phyloP scores from a whole-genome alignment of 345 rosid genomes.

The Excoecaria agallocha region DNA sequence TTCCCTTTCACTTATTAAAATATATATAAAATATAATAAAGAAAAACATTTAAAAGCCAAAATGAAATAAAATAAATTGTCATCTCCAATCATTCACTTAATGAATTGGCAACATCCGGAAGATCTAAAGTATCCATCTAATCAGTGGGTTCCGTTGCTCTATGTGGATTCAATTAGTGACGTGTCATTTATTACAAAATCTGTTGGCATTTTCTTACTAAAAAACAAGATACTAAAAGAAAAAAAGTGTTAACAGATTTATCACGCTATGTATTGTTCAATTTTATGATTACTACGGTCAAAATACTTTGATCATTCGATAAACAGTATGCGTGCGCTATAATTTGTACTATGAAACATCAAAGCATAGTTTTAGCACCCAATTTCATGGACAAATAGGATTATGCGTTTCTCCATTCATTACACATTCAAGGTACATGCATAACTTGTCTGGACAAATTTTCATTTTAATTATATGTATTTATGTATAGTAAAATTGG shows the following conservation, averaged over 20 bases:
- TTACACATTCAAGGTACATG: neutral
- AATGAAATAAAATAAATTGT: neutral
- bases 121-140: slow-evolving; percentile 31
- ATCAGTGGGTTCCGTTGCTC: slow-evolving; percentile 27
- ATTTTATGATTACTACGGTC: neutral
- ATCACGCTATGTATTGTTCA: no score
- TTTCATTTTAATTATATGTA: neutral
- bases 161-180: slow-evolving; percentile 14
- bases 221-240: no score
- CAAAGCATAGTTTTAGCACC: slow-evolving; percentile 1
- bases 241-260: no score
- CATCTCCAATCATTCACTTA: slow-evolving; percentile 49
- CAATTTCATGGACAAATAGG: slow-evolving; percentile 23
- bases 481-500: neutral
- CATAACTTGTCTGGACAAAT: neutral
- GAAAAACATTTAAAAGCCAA: neutral
- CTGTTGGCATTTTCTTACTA: neutral
- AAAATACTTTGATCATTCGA: no score
- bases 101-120: slow-evolving; percentile 51
- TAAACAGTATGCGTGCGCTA: no score
- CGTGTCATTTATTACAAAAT: slow-evolving; percentile 4
- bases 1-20: neutral
- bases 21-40: neutral
- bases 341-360: no score
- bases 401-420: neutral